phyloP scores from a whole-genome alignment of 2,329 filamentous ascomycete genomes.

The Aspergillus bombycis region DNA sequence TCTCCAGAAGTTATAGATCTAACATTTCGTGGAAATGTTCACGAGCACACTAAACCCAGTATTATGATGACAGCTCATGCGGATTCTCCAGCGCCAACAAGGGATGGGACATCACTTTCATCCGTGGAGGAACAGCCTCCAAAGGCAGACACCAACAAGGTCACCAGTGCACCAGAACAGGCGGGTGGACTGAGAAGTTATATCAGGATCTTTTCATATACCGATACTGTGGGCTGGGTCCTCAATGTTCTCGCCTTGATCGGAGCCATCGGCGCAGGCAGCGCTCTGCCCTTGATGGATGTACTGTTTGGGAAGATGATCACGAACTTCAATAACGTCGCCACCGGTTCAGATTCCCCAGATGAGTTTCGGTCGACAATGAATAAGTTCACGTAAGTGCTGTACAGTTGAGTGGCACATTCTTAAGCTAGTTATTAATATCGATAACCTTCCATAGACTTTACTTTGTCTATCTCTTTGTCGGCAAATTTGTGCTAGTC shows the following conservation, averaged over 20 bases:
- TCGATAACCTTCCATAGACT: background rate
- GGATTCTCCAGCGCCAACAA: background rate
- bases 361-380: background rate
- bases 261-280: slow-evolving; percentile 8
- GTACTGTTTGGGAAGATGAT: slow-evolving; percentile 7
- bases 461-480: slow-evolving; percentile 9
- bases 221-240: slow-evolving; percentile 3
- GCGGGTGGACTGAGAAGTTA: slow-evolving; percentile 1
- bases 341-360: background rate
- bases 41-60: background rate
- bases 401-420: background rate
- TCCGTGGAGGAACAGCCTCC: background rate
- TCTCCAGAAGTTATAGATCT: background rate
- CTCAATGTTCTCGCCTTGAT: slow-evolving; percentile 9
- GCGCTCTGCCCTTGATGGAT: slow-evolving; percentile 7
- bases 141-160: background rate
- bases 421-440: too few species aligned
- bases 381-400: slow-evolving; percentile 7
- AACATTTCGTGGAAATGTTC: background rate
- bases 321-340: slow-evolving; percentile 1
- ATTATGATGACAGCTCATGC: background rate
- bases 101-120: background rate
- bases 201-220: slow-evolving; percentile 2
- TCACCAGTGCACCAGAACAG: background rate
- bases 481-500: slow-evolving; percentile 4